phyloP scores from a whole-genome alignment of 2,329 filamentous ascomycete species.

The Pseudogymnoascus sp. region DNA sequence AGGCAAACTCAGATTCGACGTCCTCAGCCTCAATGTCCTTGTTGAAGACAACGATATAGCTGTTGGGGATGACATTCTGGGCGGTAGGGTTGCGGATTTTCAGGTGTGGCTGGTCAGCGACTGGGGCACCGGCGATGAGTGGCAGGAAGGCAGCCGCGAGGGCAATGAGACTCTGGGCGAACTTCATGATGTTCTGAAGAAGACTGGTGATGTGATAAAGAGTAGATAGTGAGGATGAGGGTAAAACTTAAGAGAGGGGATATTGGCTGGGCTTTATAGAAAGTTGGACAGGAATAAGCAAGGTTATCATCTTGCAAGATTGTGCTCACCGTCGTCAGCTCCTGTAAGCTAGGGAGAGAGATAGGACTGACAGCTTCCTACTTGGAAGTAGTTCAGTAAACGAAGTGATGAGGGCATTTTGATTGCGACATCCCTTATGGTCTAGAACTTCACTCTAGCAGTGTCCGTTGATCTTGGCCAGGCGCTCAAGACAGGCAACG shows the following conservation, averaged over 20 bases:
- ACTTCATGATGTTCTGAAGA: background rate
- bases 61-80: conserved; percentile 44
- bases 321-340: background rate
- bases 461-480: background rate
- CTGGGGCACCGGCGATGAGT: conserved; percentile 22
- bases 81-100: conserved; percentile 40
- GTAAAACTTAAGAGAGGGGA: background rate
- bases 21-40: conserved; percentile 38
- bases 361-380: background rate
- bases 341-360: background rate
- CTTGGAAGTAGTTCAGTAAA: background rate
- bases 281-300: background rate
- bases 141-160: conserved; percentile 24
- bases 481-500: background rate
- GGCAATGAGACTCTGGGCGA: conserved; percentile 12
- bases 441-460: background rate
- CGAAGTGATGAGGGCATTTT: background rate
- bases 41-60: conserved; percentile 61
- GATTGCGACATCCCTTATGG: background rate
- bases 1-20: conserved; percentile 43
- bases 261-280: background rate
- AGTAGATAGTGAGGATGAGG: background rate
- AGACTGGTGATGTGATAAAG: background rate
- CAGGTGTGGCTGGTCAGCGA: conserved; percentile 8
- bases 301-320: background rate